Conservation (phyloP, 2,329 filamentous ascomycete species). For the Monilinia aucupariae region DNA sequence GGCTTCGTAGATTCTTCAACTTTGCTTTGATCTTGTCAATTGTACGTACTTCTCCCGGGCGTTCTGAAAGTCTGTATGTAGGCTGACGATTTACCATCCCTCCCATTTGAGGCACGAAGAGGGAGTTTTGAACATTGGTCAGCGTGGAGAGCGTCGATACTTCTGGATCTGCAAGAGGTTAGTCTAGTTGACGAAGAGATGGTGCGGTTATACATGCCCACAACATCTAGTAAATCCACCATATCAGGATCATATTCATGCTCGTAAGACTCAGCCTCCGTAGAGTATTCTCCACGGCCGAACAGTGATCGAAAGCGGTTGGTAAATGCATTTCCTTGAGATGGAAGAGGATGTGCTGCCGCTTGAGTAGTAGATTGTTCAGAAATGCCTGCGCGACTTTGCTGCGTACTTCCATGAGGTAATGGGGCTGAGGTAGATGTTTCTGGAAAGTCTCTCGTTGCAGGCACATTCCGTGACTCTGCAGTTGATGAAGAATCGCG, state of each 20-base stretch:
- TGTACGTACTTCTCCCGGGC: conserved; percentile 20
- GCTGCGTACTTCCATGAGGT: neutral
- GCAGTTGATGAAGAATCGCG: conserved; percentile 21
- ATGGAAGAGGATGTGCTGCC: neutral
- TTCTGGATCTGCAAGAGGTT: conserved; percentile 61
- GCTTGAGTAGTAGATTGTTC: neutral
- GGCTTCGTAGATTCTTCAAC: conserved; percentile 22
- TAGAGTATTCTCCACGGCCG: conserved; percentile 11
- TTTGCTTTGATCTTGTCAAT: conserved; percentile 26
- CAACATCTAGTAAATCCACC: conserved; percentile 63
- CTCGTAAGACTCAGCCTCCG: conserved; percentile 17
- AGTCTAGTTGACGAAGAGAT: conserved; percentile 18
- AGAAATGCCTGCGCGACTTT: neutral
- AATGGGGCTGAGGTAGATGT: conserved; percentile 5
- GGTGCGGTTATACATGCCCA: conserved; percentile 45
- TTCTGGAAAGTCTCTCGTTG: conserved; percentile 8
- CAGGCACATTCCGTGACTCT: conserved; percentile 9
- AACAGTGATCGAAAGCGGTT: conserved; percentile 24
- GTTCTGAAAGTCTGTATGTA: conserved; percentile 24
- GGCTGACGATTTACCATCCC: conserved; percentile 62
- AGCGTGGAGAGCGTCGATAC: conserved; percentile 76
- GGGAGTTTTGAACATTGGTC: conserved; percentile 83
- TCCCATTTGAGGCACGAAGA: conserved; percentile 76
- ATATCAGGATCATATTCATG: conserved; percentile 56
- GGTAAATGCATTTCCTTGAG: conserved; percentile 16